Evolutionary conservation across 345 rosid species (phyloP), one percentile per base, ranked within the genome.

Genomic region (Cardamine resedifolia): DNA sequence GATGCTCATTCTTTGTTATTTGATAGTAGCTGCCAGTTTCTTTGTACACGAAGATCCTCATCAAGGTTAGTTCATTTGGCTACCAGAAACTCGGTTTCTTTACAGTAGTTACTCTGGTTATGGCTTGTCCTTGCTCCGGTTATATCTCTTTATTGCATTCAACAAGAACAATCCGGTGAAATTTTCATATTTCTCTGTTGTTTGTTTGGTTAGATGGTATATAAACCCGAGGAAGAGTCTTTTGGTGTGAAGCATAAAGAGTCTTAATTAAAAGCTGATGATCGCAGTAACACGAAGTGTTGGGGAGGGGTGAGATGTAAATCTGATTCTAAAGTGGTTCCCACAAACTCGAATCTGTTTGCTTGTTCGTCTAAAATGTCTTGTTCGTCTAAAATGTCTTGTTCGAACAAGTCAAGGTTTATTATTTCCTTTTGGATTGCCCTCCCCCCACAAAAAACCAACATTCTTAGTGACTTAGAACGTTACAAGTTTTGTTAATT

Each of bases 11-110:
- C 96, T 90, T 79, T 90, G 92, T 64, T 87, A 90, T 76, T 72
- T 90, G 65, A 87, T 90, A 41, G 90, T 90, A 5, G 87, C 90
- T 33, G 96, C 89, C 36, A 87, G 96, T 86, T 90, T 90, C 92
- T 90, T 86, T 78, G 91, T 90, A 66, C 96, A 89, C 58, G 85
- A 77, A 84, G 91, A 89, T 81, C 67, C 80, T 71, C 60, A 1
- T 0, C 77, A 51, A 73, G 82, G 85, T 72, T 57, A 66, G 77
- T 41, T 45, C 23, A 56, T 66, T 48, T n/a, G 18, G 47, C 4
- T 23, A 30, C 39, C 45, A 24, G 6, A 30, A 39, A 39, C 20
- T 15, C 4, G 21, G 41, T 10, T 39, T 48, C 58, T 48, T 64
- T 48, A 41, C 59, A 11, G 3, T 31, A 11, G 3, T 31, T 14